Percentiles rank a stretch among this genome's conserved stretches.
phyloP scores from a whole-genome alignment of 371 early-diverging fungal genomes.

The Sporodiniella umbellata region DNA sequence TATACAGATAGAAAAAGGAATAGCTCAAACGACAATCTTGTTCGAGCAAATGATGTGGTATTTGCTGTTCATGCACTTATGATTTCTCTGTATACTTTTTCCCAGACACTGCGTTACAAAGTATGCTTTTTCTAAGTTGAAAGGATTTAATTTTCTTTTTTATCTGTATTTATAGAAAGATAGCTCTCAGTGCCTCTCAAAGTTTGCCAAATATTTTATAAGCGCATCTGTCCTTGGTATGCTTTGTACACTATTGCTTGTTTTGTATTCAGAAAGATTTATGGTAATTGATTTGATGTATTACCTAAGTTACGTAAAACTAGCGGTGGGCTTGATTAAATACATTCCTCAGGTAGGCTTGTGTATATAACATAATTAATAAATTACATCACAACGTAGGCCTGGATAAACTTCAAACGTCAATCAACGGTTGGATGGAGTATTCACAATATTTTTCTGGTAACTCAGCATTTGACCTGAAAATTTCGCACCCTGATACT shows the following conservation, averaged over 20 bases:
- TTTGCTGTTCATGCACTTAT: slow-evolving; percentile 85
- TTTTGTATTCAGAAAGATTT: slow-evolving; percentile 20
- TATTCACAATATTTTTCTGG: slow-evolving; percentile 84
- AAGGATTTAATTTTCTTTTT: background rate
- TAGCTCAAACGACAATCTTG: slow-evolving; percentile 65
- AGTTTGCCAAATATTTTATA: slow-evolving; percentile 35
- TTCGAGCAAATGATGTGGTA: slow-evolving; percentile 84
- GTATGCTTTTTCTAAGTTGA: slow-evolving; percentile 22
- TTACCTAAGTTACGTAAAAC: slow-evolving; percentile 78
- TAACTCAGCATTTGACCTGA: slow-evolving; percentile 7
- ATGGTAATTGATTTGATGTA: slow-evolving; percentile 70
- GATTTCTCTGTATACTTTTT: slow-evolving; percentile 63
- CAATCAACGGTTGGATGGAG: slow-evolving; percentile 93
- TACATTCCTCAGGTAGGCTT: slow-evolving; percentile 86
- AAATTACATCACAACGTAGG: slow-evolving; percentile 25
- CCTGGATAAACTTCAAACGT: slow-evolving; percentile 68
- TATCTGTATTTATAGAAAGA: slow-evolving; percentile 13
- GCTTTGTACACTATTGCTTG: slow-evolving; percentile 25
- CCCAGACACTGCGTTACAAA: slow-evolving; percentile 77
- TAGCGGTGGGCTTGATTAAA: slow-evolving; percentile 75
- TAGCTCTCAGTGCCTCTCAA: slow-evolving; percentile 38
- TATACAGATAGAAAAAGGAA: slow-evolving; percentile 60
- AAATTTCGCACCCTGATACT: background rate
- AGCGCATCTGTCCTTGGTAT: slow-evolving; percentile 36
- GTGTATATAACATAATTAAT: background rate